A percentile compares a stretch with the other conserved stretches of the same genome.
Evolutionary conservation across 306 rosid genomes (phyloP).

Genomic region (Ziziphus jujuba): DNA sequence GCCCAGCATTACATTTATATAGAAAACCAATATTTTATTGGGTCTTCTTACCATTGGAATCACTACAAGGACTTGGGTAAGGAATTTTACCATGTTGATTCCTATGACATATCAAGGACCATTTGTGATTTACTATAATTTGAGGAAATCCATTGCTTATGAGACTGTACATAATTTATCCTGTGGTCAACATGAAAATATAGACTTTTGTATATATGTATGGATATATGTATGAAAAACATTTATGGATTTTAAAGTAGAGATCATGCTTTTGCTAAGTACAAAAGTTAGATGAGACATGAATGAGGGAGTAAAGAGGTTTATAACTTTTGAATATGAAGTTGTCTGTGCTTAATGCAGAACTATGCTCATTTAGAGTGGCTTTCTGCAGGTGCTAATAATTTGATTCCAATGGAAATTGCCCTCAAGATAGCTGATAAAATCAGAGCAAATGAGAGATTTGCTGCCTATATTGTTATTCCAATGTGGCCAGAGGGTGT

Average conservation of each 20-base stretch:
- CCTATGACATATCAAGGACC: not conserved
- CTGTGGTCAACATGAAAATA: conserved; percentile 2
- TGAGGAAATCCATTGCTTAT: conserved; percentile 1
- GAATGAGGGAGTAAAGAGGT: conserved; percentile 1
- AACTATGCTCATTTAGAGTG: conserved; percentile 11
- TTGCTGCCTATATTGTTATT: conserved; percentile 85
- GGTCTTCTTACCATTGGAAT: conserved; percentile 89
- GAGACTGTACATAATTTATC: not conserved
- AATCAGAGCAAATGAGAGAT: conserved; percentile 87
- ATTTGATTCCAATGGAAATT: conserved; percentile 97
- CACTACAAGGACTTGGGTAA: conserved; percentile 75
- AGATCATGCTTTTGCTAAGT: not conserved
- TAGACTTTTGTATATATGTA: no score
- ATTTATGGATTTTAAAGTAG: no score
- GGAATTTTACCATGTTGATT: conserved; percentile 25
- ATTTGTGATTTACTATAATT: not conserved
- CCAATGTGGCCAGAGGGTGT: conserved; percentile 99
- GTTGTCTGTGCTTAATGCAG: conserved; percentile 5
- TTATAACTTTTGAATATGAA: conserved; percentile 8
- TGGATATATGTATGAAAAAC: no score
- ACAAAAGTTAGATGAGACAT: not conserved
- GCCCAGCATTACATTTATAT: conserved; percentile 94
- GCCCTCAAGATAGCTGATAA: conserved; percentile 90
- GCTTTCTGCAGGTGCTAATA: conserved; percentile 79
- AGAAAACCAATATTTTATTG: conserved; percentile 94